phyloP scores from a whole-genome alignment of 1,284 basidiomycete species.

The Trichosporon sp. region DNA sequence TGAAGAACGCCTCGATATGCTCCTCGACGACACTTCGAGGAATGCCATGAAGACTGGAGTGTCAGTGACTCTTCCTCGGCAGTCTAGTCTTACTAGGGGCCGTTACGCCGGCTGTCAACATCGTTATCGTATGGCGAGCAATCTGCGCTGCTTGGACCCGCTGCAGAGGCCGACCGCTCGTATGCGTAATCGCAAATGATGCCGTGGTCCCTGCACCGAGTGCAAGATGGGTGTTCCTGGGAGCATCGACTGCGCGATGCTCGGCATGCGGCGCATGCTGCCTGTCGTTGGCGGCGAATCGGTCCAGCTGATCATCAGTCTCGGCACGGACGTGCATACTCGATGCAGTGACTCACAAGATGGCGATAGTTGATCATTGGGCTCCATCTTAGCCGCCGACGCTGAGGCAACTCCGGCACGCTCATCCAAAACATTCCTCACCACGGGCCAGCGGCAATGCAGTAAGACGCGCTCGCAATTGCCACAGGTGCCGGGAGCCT shows the following conservation, averaged over 20 bases:
- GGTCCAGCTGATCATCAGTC: slow-evolving; percentile 11
- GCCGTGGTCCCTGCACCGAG: slow-evolving; percentile 12
- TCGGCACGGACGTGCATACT: background rate
- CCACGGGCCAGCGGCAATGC: slow-evolving; percentile 20
- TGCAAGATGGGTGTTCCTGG: slow-evolving; percentile 13
- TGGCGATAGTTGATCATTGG: background rate
- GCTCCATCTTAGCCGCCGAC: background rate
- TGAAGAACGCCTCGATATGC: slow-evolving; percentile 22
- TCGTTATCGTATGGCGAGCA: slow-evolving; percentile 11
- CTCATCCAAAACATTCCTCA: slow-evolving; percentile 18
- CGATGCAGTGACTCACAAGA: background rate
- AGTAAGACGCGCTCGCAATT: slow-evolving; percentile 23
- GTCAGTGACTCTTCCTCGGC: background rate
- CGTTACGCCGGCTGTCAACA: background rate
- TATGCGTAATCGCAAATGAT: slow-evolving; percentile 11
- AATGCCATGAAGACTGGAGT: slow-evolving; percentile 13
- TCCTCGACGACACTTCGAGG: slow-evolving; percentile 14
- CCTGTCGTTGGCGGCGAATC: slow-evolving; percentile 12
- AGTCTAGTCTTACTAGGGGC: background rate
- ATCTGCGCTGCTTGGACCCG: slow-evolving; percentile 13
- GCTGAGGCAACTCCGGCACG: background rate
- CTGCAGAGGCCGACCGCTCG: background rate
- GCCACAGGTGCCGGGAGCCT: slow-evolving; percentile 19
- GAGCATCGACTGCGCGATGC: slow-evolving; percentile 11
- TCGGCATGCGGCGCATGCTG: slow-evolving; percentile 9